These are phyloP conservation scores for Sphenostylis stenocarpa DNA, from an alignment of 306 rosid genomes.

Conservation along the genomic window DNA sequence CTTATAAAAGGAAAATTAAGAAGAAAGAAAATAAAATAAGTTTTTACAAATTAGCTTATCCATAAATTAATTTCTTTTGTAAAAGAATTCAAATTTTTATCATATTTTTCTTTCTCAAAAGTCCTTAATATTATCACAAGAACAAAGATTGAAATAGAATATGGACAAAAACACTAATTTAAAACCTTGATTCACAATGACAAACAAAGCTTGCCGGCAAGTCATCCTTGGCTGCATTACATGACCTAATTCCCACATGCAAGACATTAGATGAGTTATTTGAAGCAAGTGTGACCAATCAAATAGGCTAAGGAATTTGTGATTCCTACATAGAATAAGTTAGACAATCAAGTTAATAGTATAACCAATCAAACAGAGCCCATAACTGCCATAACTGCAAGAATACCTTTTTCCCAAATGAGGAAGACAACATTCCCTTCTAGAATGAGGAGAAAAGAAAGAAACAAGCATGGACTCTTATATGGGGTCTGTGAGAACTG, in stretches of 20 bases:
- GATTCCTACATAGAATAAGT: slow-evolving; percentile 26
- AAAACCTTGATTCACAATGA: background rate
- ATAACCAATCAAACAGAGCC: slow-evolving; percentile 47
- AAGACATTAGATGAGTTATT: slow-evolving; percentile 58
- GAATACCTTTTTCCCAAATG: slow-evolving; percentile 45
- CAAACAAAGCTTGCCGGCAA: slow-evolving; percentile 56
- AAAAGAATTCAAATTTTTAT: too few relatives aligned
- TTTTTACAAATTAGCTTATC: too few relatives aligned
- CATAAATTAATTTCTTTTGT: too few relatives aligned
- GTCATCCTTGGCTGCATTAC: slow-evolving; percentile 99
- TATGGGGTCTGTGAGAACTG: slow-evolving; percentile 30
- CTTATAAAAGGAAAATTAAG: too few relatives aligned
- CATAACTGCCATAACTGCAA: slow-evolving; percentile 21
- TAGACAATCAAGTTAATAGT: slow-evolving; percentile 10
- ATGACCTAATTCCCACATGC: slow-evolving; percentile 90
- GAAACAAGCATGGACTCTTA: slow-evolving; percentile 26
- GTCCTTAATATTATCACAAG: too few relatives aligned
- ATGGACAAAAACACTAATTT: background rate
- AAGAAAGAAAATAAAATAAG: too few relatives aligned
- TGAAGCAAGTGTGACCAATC: background rate
- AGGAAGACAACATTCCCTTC: slow-evolving; percentile 44
- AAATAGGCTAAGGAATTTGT: background rate
- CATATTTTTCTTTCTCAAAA: too few relatives aligned
- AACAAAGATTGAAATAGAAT: background rate
- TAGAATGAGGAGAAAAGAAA: slow-evolving; percentile 34